These are phyloP conservation scores for Fusarium paranaense DNA, from an alignment of 2,329 filamentous ascomycete species.

Conservation along the genomic window DNA sequence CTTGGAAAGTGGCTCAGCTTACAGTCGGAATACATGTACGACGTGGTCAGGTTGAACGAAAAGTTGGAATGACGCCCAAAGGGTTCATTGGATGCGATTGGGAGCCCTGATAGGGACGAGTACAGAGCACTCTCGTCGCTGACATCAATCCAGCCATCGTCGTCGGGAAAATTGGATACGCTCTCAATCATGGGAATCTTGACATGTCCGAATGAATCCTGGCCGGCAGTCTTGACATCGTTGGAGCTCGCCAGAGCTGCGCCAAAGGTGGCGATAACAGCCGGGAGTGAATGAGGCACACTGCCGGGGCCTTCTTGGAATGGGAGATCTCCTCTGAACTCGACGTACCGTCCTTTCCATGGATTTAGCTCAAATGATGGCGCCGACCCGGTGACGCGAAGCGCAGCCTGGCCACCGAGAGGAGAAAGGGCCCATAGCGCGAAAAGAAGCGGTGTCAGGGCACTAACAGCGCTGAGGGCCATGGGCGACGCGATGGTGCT, in stretches of 20 bases:
- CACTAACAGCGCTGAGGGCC: not conserved
- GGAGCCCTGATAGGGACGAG: constrained; percentile 10
- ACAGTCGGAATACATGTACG: constrained; percentile 6
- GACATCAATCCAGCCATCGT: constrained; percentile 8
- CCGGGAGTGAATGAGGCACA: not conserved
- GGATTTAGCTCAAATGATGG: not conserved
- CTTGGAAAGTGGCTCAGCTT: not conserved
- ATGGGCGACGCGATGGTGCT: constrained; percentile 12
- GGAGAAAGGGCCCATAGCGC: constrained; percentile 18
- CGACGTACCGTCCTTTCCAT: constrained; percentile 16
- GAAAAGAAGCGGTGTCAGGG: constrained; percentile 12
- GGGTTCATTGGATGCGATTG: constrained; percentile 1
- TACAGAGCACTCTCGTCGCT: not conserved
- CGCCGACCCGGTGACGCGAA: constrained; percentile 5
- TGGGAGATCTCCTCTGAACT: constrained; percentile 5
- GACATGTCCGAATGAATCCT: constrained; percentile 19
- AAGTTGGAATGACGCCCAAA: not conserved
- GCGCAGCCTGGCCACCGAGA: constrained; percentile 17
- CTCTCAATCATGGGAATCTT: constrained; percentile 22
- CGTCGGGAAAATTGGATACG: not conserved
- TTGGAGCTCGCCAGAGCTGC: constrained; percentile 4
- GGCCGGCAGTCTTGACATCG: constrained; percentile 5
- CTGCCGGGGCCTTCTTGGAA: not conserved
- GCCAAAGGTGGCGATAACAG: constrained; percentile 4
- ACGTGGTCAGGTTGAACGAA: constrained; percentile 1